phyloP scores from a whole-genome alignment of 2,329 filamentous ascomycete species.

The Onygenales sp. region DNA sequence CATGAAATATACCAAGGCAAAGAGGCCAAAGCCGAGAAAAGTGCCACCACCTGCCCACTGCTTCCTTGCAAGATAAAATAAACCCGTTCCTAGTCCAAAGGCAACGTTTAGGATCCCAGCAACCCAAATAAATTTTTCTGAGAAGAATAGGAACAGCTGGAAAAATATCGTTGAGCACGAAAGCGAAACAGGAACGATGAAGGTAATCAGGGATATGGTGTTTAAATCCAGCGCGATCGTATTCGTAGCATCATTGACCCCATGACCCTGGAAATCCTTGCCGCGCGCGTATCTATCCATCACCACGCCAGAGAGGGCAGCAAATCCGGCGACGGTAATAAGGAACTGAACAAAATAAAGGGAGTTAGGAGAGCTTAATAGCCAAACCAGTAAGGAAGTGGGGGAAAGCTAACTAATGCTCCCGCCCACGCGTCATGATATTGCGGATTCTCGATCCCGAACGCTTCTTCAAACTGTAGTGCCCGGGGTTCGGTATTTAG shows the following conservation, averaged over 20 bases:
- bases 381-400: slow-evolving; percentile 4
- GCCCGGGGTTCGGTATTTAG: too few species aligned
- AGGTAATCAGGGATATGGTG: slow-evolving; percentile 75
- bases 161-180: slow-evolving; percentile 71
- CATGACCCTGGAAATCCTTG: slow-evolving; percentile 55
- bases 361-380: background rate
- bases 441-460: too few species aligned
- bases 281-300: slow-evolving; percentile 64
- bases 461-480: too few species aligned
- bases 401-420: slow-evolving; percentile 12
- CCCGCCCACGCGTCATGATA: too few species aligned
- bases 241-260: slow-evolving; percentile 62
- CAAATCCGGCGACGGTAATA: slow-evolving; percentile 60
- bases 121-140: slow-evolving; percentile 87
- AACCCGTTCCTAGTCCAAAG: slow-evolving; percentile 73
- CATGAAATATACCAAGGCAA: slow-evolving; percentile 73
- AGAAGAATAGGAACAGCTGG: slow-evolving; percentile 63
- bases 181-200: slow-evolving; percentile 64
- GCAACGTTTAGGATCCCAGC: slow-evolving; percentile 82
- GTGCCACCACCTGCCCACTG: slow-evolving; percentile 82
- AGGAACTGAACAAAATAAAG: slow-evolving; percentile 46
- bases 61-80: slow-evolving; percentile 69
- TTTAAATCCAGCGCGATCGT: slow-evolving; percentile 67
- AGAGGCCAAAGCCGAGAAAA: slow-evolving; percentile 72
- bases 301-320: slow-evolving; percentile 64